Conservation (phyloP, 2,329 filamentous ascomycete genomes). For the Stagonosporopsis chrysanthemi region DNA sequence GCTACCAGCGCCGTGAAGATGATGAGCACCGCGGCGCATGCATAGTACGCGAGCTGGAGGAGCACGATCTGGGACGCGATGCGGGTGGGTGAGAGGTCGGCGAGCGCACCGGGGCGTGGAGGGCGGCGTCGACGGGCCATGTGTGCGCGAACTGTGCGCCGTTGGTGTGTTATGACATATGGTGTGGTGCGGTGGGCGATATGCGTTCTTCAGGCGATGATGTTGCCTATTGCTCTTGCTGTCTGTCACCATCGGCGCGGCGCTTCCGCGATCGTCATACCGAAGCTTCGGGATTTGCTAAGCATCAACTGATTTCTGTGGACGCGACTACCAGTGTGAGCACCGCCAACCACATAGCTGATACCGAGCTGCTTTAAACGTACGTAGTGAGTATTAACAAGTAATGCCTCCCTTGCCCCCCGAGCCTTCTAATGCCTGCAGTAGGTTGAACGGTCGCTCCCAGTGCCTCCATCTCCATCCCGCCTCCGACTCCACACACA, state of each 20-base stretch:
- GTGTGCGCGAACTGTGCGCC: slow-evolving; percentile 31
- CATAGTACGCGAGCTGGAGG: slow-evolving; percentile 71
- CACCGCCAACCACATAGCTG: neutral
- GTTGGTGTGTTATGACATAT: slow-evolving; percentile 27
- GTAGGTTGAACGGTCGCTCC: slow-evolving; percentile 7
- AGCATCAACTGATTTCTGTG: slow-evolving; percentile 25
- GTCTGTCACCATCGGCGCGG: slow-evolving; percentile 5
- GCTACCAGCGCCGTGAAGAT: slow-evolving; percentile 73
- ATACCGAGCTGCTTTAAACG: neutral
- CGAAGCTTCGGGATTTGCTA: slow-evolving; percentile 24
- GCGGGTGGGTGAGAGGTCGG: slow-evolving; percentile 70
- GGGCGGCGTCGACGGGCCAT: slow-evolving; percentile 67
- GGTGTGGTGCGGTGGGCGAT: slow-evolving; percentile 4
- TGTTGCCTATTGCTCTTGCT: slow-evolving; percentile 26
- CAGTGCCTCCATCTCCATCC: neutral
- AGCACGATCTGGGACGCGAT: slow-evolving; percentile 72
- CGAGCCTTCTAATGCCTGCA: slow-evolving; percentile 10
- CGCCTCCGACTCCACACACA: slow-evolving; percentile 18
- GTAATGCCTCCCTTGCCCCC: neutral
- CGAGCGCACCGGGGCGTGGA: slow-evolving; percentile 70
- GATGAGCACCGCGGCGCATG: slow-evolving; percentile 66
- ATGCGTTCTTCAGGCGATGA: slow-evolving; percentile 12
- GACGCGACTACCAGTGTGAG: neutral
- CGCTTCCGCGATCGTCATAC: slow-evolving; percentile 30
- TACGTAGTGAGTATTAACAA: neutral